A percentile compares a stretch with the other conserved stretches of the same genome.
phyloP scores from a whole-genome alignment of 305 asterid species.

The Nicotiana rustica region DNA sequence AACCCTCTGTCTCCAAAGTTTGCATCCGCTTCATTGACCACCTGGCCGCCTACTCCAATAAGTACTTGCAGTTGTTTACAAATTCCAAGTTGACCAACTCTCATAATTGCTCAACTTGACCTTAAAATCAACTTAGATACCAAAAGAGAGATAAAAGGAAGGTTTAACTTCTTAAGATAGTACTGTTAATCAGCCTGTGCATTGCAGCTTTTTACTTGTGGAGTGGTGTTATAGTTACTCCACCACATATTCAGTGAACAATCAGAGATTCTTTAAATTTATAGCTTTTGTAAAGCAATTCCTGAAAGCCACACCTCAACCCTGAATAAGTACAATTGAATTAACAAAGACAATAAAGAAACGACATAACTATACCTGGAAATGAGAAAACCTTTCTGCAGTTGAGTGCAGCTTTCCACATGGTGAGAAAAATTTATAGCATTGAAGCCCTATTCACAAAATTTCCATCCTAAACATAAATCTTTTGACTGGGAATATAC shows the following conservation, averaged over 20 bases:
- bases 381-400: slow-evolving; percentile 3
- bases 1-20: background rate
- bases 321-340: background rate
- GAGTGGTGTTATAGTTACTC: background rate
- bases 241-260: background rate
- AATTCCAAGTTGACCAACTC: background rate
- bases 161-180: background rate
- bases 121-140: background rate
- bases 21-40: background rate
- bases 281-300: background rate
- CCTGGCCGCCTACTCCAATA: background rate
- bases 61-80: background rate
- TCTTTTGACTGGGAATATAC: background rate
- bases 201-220: background rate
- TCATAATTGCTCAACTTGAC: background rate
- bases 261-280: background rate
- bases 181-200: background rate
- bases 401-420: slow-evolving; percentile 25
- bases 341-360: background rate
- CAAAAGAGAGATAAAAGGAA: background rate
- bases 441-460: slow-evolving; percentile 5
- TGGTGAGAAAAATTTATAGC: slow-evolving; percentile 2
- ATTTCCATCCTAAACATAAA: background rate
- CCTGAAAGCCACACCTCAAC: slow-evolving; percentile 15
- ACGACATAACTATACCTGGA: slow-evolving; percentile 25